These are phyloP conservation scores for Eucalyptus sideroxylon DNA, from an alignment of 345 rosid genomes.

Conservation along the genomic window DNA sequence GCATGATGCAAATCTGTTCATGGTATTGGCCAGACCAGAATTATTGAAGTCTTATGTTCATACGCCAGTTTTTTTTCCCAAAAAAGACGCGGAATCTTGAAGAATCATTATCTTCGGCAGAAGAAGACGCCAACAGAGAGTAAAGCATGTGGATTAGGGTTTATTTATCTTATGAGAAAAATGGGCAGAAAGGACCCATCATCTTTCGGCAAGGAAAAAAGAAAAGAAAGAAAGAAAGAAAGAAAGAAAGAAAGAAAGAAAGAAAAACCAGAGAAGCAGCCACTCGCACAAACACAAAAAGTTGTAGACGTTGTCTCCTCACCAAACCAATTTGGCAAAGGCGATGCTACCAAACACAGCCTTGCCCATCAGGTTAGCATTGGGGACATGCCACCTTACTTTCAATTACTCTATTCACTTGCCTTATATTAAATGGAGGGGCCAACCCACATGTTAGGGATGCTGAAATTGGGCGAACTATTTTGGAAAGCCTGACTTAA, in stretches of 20 bases:
- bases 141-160: background rate
- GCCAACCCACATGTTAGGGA: background rate
- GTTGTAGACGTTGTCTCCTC: conserved; percentile 20
- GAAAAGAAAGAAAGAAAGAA: no score
- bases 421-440: background rate
- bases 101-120: background rate
- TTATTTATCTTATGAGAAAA: background rate
- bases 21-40: background rate
- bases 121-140: background rate
- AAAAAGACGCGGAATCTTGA: background rate
- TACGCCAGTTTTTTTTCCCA: background rate
- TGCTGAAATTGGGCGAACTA: background rate
- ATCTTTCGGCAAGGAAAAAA: background rate
- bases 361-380: background rate
- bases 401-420: background rate
- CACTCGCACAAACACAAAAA: background rate
- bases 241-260: background rate
- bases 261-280: background rate
- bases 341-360: conserved; percentile 18
- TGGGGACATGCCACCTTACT: conserved; percentile 5
- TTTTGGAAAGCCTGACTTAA: background rate
- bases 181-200: background rate
- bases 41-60: background rate
- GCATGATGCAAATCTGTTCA: background rate
- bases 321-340: conserved; percentile 25